These are phyloP conservation scores for Cicer chorassanicum DNA, from an alignment of 306 rosid genomes.

Conservation along the genomic window DNA sequence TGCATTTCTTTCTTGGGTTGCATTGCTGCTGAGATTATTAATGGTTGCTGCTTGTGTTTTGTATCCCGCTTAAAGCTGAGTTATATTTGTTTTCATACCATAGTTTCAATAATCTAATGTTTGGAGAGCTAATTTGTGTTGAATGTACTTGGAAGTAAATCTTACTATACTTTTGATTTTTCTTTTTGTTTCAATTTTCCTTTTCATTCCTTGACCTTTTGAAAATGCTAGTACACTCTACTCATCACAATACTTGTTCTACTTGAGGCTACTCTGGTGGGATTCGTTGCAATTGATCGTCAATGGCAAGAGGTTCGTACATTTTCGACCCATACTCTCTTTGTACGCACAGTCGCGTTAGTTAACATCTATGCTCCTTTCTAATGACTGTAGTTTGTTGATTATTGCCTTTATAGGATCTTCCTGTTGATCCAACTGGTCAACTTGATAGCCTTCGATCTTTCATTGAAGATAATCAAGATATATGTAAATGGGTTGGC, in stretches of 20 bases:
- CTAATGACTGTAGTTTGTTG: slow-evolving; percentile 12
- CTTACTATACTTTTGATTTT: slow-evolving; percentile 2
- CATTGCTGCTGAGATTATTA: slow-evolving; percentile 84
- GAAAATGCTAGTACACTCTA: slow-evolving; percentile 67
- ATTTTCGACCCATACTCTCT: neutral
- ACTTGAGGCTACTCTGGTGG: slow-evolving; percentile 77
- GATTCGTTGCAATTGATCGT: slow-evolving; percentile 76
- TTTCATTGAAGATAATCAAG: slow-evolving; percentile 72
- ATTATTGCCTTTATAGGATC: slow-evolving; percentile 65
- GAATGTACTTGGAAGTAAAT: slow-evolving; percentile 18
- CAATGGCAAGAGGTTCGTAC: slow-evolving; percentile 75
- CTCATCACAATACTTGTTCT: slow-evolving; percentile 60
- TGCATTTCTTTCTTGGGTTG: slow-evolving; percentile 77
- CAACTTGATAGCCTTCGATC: slow-evolving; percentile 65
- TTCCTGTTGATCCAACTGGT: slow-evolving; percentile 90
- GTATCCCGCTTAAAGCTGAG: slow-evolving; percentile 64
- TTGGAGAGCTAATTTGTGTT: slow-evolving; percentile 13
- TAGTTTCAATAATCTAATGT: slow-evolving; percentile 35
- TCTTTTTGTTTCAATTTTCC: slow-evolving; percentile 1
- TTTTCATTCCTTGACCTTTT: slow-evolving; percentile 56
- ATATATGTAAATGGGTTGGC: slow-evolving; percentile 83
- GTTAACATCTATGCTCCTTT: slow-evolving; percentile 35
- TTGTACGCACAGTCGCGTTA: slow-evolving; percentile 19
- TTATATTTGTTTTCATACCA: slow-evolving; percentile 20
- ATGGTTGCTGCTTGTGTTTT: slow-evolving; percentile 91